A percentile compares a stretch with the other conserved stretches of the same genome.
phyloP scores from a whole-genome alignment of 345 rosid species.

The Kernera saxatilis region DNA sequence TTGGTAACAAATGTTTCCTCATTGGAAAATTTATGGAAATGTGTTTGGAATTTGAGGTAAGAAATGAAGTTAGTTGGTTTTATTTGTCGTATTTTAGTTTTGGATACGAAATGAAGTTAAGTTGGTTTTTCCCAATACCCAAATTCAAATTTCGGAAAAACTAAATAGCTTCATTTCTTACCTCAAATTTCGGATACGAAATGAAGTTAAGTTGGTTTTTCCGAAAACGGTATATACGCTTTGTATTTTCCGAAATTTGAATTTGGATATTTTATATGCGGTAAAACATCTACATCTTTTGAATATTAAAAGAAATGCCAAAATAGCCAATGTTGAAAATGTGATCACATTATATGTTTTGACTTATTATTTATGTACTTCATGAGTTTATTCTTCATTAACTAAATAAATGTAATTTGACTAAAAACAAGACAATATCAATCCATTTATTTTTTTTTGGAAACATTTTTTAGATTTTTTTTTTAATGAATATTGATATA shows the following conservation, averaged over 20 bases:
- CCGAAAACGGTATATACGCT: no score
- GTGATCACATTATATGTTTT: not conserved
- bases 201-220: not conserved
- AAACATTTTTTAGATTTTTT: not conserved
- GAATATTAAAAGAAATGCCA: not conserved
- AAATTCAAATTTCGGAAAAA: no score
- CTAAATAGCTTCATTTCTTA: no score
- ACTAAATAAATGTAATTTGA: not conserved
- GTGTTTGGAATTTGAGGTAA: not conserved
- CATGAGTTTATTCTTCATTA: not conserved
- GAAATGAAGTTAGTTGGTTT: not conserved
- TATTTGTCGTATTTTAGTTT: not conserved
- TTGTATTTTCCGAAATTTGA: not conserved
- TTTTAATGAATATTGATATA: not conserved
- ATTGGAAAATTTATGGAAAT: not conserved
- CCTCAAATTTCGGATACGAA: not conserved
- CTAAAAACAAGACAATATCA: not conserved
- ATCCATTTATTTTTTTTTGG: not conserved
- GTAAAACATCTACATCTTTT: not conserved
- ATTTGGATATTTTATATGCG: not conserved
- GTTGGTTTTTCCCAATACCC: no score
- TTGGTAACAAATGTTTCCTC: slow-evolving; percentile 23
- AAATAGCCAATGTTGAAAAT: not conserved
- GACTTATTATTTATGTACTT: not conserved
- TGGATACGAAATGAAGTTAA: not conserved